phyloP scores from a whole-genome alignment of 768 basidiomycete genomes.

The Leucocoprinus leucothites region DNA sequence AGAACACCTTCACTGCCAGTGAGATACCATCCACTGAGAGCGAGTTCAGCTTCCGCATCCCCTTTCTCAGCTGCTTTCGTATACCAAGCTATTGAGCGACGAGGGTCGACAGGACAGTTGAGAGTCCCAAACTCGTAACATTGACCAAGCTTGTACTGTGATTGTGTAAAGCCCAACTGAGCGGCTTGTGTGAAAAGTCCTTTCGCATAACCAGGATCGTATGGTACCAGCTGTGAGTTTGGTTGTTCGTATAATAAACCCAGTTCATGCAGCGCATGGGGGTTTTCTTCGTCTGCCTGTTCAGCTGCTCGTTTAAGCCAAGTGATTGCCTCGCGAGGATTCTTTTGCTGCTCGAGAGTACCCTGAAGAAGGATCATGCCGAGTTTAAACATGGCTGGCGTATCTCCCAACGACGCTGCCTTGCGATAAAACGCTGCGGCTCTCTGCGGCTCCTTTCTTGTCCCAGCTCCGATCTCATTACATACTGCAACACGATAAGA shows the following conservation, averaged over 20 bases:
- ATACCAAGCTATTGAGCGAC: conserved; percentile 96
- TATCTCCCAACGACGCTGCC: conserved; percentile 93
- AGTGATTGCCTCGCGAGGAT: conserved; percentile 87
- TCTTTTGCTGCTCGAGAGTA: conserved; percentile 74
- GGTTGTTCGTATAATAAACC: conserved; percentile 79
- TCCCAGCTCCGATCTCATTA: conserved; percentile 98
- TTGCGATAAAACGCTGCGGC: conserved; percentile 97
- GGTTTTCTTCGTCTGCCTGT: conserved; percentile 97
- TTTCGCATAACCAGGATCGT: conserved; percentile 81
- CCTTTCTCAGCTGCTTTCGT: conserved; percentile 98
- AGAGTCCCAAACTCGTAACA: conserved; percentile 92
- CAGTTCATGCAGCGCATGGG: conserved; percentile 96
- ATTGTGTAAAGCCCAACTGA: conserved; percentile 89
- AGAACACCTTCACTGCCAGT: conserved; percentile 93
- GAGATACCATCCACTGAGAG: conserved; percentile 97
- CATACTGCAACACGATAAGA: conserved; percentile 98
- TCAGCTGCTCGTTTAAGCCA: conserved; percentile 95
- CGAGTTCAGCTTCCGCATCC: conserved; percentile 91
- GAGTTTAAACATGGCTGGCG: conserved; percentile 99
- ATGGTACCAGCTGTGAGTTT: conserved; percentile 62
- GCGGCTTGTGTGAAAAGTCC: conserved; percentile 88
- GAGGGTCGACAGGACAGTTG: conserved; percentile 89
- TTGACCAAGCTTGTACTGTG: conserved; percentile 93
- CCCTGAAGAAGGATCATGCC: conserved; percentile 95
- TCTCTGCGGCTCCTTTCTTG: conserved; percentile 79